Evolutionary conservation across 768 basidiomycete species (phyloP), one percentile per base, ranked within the genome.

Genomic region (Podaxis carcinomalis): DNA sequence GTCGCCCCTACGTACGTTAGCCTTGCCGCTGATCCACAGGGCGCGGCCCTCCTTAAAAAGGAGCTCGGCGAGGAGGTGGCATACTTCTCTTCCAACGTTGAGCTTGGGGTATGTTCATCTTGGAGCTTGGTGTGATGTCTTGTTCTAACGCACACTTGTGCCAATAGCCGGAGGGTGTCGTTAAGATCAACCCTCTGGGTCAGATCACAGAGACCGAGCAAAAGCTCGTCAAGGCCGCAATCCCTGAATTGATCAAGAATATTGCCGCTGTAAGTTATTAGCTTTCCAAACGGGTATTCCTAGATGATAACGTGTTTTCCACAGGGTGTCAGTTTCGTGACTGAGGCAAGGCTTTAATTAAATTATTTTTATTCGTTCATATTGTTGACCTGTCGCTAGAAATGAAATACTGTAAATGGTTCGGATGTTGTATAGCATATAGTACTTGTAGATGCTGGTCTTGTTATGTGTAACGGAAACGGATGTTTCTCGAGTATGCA

Each of bases 41-140:
- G 92, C 37, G 87, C 84, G 39, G 81, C 83, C n/a, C 84, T 78
- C n/a, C 77, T 98, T 68, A 82, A 81, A 73, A 83, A 84, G 75
- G 92, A 93, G 72, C 82, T 98, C 61, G 91, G 88, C 13, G 70
- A 78, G 63, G 82, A 88, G 11, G 72, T 96, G 40, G 88, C 89
- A 51, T 98, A 86, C 82, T 98, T 99, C 82, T 92, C 93, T 21
- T 84, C 88, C 37, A 88, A 83, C 52, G 84, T 99, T 61, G 88
- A 93, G 75, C 88, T 99, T 60, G 94, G 95, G 62, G 93, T 94
- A 73, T 19, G 81, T 75, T 50, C 77, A 56, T 46, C 23, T 52
- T 25, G 56, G 51, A 44, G 9, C 14, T 42, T 44, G n/a, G 7
- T 51, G 16, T 10, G 36, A 46, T 16, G 36, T 49, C 56, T 65